Conservation (phyloP, 192 early-diverging fungal genomes). For the Entomortierella beljakovae region DNA sequence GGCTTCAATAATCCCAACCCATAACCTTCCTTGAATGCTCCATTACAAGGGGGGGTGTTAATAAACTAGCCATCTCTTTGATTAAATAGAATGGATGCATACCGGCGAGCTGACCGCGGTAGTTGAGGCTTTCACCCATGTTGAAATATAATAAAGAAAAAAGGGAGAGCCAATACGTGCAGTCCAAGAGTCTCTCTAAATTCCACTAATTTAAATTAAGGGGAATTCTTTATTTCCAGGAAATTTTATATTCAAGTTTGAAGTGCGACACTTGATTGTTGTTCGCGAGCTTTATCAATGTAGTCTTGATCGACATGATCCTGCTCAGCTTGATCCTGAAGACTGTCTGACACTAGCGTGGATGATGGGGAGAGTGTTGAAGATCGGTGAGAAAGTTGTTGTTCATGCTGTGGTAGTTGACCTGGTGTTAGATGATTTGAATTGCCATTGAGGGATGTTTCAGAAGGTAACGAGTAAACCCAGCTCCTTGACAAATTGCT, state of each 20-base stretch:
- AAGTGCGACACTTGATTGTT: no score
- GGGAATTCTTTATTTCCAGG: neutral
- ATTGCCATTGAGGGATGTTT: neutral
- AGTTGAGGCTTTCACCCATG: slow-evolving; percentile 43
- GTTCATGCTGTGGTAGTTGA: slow-evolving; percentile 7
- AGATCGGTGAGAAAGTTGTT: slow-evolving; percentile 8
- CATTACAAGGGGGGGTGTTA: no score
- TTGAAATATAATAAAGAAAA: slow-evolving; percentile 36
- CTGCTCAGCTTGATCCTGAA: slow-evolving; percentile 22
- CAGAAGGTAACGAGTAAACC: slow-evolving; percentile 10
- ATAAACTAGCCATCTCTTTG: neutral
- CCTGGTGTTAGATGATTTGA: neutral
- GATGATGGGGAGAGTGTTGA: slow-evolving; percentile 43
- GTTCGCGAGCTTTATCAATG: neutral
- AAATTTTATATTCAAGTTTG: no score
- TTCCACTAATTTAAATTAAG: slow-evolving; percentile 7
- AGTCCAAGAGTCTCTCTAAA: neutral
- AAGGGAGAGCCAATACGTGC: slow-evolving; percentile 11
- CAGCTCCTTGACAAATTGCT: slow-evolving; percentile 45
- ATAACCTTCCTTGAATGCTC: neutral
- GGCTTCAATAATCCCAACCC: neutral
- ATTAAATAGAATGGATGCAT: slow-evolving; percentile 21
- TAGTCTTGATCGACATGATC: neutral
- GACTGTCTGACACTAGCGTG: slow-evolving; percentile 29
- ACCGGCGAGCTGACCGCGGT: slow-evolving; percentile 47